These are phyloP conservation scores for Pyrenochaeta sp. DNA, from an alignment of 2,329 filamentous ascomycete species.

Conservation along the genomic window DNA sequence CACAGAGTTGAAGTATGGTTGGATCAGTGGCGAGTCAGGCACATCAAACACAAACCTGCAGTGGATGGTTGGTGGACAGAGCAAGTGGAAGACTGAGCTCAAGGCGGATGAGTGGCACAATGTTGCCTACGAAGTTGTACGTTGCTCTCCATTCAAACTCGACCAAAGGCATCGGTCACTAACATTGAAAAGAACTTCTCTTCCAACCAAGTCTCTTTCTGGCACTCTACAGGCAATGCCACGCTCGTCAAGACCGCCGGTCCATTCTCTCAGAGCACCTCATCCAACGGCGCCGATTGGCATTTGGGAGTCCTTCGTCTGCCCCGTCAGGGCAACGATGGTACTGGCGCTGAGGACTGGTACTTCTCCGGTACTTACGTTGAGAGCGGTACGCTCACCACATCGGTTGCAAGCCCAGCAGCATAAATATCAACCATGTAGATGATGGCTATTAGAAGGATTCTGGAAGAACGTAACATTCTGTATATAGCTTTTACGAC, in stretches of 20 bases:
- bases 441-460: neutral
- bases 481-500: neutral
- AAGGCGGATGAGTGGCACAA: constrained; percentile 76
- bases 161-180: constrained; percentile 2
- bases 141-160: constrained; percentile 15
- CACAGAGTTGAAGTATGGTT: constrained; percentile 76
- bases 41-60: constrained; percentile 65
- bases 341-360: constrained; percentile 68
- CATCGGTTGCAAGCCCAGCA: constrained; percentile 39
- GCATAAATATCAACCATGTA: neutral
- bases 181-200: constrained; percentile 62
- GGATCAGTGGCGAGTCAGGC: constrained; percentile 60
- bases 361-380: constrained; percentile 77
- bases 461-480: neutral
- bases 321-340: constrained; percentile 64
- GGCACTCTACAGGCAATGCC: constrained; percentile 71
- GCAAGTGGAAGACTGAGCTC: constrained; percentile 70
- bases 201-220: constrained; percentile 70
- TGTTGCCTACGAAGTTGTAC: constrained; percentile 73
- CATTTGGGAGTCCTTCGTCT: constrained; percentile 75
- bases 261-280: constrained; percentile 67
- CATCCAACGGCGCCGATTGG: constrained; percentile 75
- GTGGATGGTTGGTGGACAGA: constrained; percentile 69
- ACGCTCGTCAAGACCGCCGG: constrained; percentile 66
- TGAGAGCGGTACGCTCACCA: constrained; percentile 63